Conservation (phyloP, 2,329 filamentous ascomycete species). For the Dendryphion nanum region DNA sequence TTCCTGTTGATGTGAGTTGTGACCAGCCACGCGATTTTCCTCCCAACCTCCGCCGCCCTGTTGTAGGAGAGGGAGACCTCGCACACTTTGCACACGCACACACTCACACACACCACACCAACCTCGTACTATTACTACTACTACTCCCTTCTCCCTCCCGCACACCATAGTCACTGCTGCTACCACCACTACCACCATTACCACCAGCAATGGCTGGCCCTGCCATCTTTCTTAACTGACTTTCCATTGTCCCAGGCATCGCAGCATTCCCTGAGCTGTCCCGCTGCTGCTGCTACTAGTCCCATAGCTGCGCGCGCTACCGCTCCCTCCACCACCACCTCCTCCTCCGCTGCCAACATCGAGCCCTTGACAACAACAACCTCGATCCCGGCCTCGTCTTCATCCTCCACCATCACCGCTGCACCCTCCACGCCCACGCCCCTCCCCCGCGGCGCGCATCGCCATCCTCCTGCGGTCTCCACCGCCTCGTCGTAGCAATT, state of each 20-base stretch:
- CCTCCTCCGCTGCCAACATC: background rate
- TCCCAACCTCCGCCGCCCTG: conserved; percentile 14
- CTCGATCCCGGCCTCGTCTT: too few relatives aligned
- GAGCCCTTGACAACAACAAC: background rate
- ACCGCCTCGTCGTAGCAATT: conserved; percentile 6
- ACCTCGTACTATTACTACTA: conserved; percentile 7
- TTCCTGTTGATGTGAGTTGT: conserved; percentile 13
- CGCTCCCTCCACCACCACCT: conserved; percentile 2
- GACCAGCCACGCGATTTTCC: conserved; percentile 2
- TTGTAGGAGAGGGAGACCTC: background rate
- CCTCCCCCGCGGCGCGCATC: conserved; percentile 1
- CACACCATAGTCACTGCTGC: too few relatives aligned
- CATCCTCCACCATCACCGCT: too few relatives aligned
- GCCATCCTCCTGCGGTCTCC: conserved; percentile 2
- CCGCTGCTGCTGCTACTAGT: too few relatives aligned
- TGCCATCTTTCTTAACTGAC: conserved; percentile 15
- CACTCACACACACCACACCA: background rate
- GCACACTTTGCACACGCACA: background rate
- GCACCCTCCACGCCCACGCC: background rate
- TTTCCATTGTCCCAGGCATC: conserved; percentile 12
- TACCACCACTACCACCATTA: background rate
- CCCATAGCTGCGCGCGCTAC: conserved; percentile 7
- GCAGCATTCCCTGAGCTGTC: conserved; percentile 16
- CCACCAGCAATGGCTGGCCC: too few relatives aligned
- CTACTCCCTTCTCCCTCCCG: conserved; percentile 1